Conservation (phyloP, 805 yeast species). For the Ogataea saltuana region DNA sequence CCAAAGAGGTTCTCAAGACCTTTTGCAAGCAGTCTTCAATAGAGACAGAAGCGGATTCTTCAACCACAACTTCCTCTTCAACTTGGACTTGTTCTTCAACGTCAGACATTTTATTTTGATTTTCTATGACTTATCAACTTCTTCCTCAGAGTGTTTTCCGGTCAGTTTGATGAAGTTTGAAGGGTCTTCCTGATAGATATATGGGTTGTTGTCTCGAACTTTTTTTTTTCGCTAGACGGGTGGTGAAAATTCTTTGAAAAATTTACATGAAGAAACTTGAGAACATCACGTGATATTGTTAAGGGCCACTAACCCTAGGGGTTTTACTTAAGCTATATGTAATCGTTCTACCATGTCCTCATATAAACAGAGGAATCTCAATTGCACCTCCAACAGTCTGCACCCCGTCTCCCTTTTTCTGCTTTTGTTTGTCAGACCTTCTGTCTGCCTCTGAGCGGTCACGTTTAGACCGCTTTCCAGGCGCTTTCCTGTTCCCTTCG, state of each 20-base stretch:
- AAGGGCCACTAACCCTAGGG: slow-evolving; percentile 14
- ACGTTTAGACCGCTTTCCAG: not conserved
- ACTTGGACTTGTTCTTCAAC: slow-evolving; percentile 84
- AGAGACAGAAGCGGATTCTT: slow-evolving; percentile 85
- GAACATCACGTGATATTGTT: slow-evolving; percentile 16
- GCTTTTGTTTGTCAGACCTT: slow-evolving; percentile 6
- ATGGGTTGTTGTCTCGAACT: not conserved
- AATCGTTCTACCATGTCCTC: not conserved
- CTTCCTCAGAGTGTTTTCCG: slow-evolving; percentile 42
- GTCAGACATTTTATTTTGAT: slow-evolving; percentile 74
- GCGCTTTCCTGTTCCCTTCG: not conserved
- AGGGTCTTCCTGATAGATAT: slow-evolving; percentile 3
- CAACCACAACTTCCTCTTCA: slow-evolving; percentile 77
- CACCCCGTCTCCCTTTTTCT: slow-evolving; percentile 27
- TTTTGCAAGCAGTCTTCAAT: slow-evolving; percentile 98
- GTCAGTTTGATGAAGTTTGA: slow-evolving; percentile 34
- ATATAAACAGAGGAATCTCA: slow-evolving; percentile 46
- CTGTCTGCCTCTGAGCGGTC: not conserved
- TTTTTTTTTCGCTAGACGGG: slow-evolving; percentile 1
- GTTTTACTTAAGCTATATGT: not conserved
- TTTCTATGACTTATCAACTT: slow-evolving; percentile 30
- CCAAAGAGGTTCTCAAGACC: slow-evolving; percentile 96
- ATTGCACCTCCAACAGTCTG: slow-evolving; percentile 45
- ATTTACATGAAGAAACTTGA: not conserved
- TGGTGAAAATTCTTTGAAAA: slow-evolving; percentile 9